A percentile compares a stretch with the other conserved stretches of the same genome.
Evolutionary conservation across 2,329 filamentous ascomycete genomes (phyloP).

Genomic region (Fusarium phyllophilum): DNA sequence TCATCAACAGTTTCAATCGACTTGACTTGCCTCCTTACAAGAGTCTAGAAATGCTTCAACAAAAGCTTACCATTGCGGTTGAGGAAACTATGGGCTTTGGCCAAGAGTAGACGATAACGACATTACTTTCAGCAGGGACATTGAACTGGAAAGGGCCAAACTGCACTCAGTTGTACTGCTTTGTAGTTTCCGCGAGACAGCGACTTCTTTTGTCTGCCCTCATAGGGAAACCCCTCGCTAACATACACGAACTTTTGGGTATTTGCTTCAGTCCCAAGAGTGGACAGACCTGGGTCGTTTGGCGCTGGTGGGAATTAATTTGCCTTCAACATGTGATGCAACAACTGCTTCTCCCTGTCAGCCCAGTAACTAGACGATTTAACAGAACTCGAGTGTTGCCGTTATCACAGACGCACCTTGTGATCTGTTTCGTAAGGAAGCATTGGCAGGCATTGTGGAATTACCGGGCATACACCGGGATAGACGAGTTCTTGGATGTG

Average conservation of each 20-base stretch:
- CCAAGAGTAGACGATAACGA: constrained; percentile 76
- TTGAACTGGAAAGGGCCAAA: constrained; percentile 22
- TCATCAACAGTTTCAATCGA: constrained; percentile 83
- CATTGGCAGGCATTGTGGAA: constrained; percentile 16
- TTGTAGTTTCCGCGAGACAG: constrained; percentile 33
- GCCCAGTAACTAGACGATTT: constrained; percentile 20
- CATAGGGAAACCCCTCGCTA: constrained; percentile 28
- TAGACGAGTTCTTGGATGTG: constrained; percentile 13
- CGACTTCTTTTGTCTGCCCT: constrained; percentile 28
- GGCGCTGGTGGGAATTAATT: constrained; percentile 47
- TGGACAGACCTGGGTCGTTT: constrained; percentile 45
- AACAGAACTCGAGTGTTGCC: constrained; percentile 15
- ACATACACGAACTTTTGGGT: constrained; percentile 44
- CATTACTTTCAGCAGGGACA: constrained; percentile 29
- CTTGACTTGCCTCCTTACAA: constrained; percentile 96
- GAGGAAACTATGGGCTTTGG: constrained; percentile 99
- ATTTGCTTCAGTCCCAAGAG: constrained; percentile 47
- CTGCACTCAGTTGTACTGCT: constrained; percentile 17
- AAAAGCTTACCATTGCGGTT: constrained; percentile 94
- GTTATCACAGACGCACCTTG: constrained; percentile 2
- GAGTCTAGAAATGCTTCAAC: constrained; percentile 81
- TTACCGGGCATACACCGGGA: constrained; percentile 11
- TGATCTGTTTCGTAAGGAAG: constrained; percentile 12
- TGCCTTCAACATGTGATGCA: constrained; percentile 41
- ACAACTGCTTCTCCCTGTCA: constrained; percentile 29